phyloP scores from a whole-genome alignment of 495 filamentous ascomycete genomes.

The Hypoxylon intermedium region DNA sequence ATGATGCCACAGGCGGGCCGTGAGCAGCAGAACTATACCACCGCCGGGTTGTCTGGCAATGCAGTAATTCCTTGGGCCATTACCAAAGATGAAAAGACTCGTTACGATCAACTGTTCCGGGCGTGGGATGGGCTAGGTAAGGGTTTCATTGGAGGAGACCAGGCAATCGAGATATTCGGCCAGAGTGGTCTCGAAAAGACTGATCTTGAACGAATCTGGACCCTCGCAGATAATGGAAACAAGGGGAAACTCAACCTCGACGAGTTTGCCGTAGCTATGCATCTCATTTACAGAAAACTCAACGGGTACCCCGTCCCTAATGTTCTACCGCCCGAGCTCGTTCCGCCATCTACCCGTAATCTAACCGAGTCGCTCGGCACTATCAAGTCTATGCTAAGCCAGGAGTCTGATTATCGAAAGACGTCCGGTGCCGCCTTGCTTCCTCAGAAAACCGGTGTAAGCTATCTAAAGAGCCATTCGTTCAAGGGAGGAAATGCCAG shows the following conservation, averaged over 20 bases:
- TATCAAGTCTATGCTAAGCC: conserved; percentile 88
- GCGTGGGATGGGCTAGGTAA: conserved; percentile 97
- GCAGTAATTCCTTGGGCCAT: conserved; percentile 98
- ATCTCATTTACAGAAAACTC: conserved; percentile 95
- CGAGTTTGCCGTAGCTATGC: conserved; percentile 99
- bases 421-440: conserved; percentile 83
- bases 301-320: conserved; percentile 96
- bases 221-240: conserved; percentile 89
- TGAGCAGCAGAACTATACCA: conserved; percentile 85
- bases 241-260: conserved; percentile 94
- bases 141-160: conserved; percentile 90
- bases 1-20: conserved; percentile 98
- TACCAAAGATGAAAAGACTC: conserved; percentile 97
- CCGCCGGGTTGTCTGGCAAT: conserved; percentile 86
- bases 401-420: conserved; percentile 87
- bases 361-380: conserved; percentile 90
- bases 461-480: conserved; percentile 94
- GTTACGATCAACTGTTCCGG: conserved; percentile 94
- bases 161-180: conserved; percentile 95
- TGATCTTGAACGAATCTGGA: conserved; percentile 94
- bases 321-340: conserved; percentile 88
- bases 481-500: conserved; percentile 67
- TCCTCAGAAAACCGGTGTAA: conserved; percentile 96
- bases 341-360: conserved; percentile 95
- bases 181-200: conserved; percentile 91